A percentile compares a stretch with the other conserved stretches of the same genome.
phyloP scores from a whole-genome alignment of 1,284 basidiomycete genomes.

The Fomitiporia mediterranea region DNA sequence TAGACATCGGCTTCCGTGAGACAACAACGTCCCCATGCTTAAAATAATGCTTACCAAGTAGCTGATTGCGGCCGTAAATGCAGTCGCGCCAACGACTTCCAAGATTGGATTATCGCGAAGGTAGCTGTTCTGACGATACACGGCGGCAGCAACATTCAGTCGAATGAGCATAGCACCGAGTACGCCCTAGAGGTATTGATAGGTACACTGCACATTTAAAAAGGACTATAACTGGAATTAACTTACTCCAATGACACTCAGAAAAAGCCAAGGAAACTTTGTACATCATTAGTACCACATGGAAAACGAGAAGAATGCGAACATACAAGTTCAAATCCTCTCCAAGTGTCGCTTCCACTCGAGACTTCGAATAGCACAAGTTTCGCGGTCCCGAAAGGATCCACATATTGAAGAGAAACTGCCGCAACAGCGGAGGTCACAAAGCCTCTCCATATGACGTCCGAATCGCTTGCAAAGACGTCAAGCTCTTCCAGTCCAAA shows the following conservation, averaged over 20 bases:
- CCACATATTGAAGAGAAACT: constrained; percentile 64
- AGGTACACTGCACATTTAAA: not conserved
- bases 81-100: constrained; percentile 58
- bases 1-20: constrained; percentile 36
- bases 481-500: constrained; percentile 73
- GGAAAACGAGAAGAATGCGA: constrained; percentile 6
- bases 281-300: not conserved
- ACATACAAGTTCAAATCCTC: constrained; percentile 63
- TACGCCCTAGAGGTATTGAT: constrained; percentile 41
- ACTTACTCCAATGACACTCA: constrained; percentile 57
- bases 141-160: constrained; percentile 58
- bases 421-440: constrained; percentile 71
- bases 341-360: constrained; percentile 55
- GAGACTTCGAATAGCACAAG: constrained; percentile 72
- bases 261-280: constrained; percentile 61
- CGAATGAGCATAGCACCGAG: constrained; percentile 61
- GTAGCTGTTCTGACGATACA: constrained; percentile 53
- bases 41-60: constrained; percentile 52
- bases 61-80: constrained; percentile 62
- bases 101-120: constrained; percentile 58
- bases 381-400: constrained; percentile 70
- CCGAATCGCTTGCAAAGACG: constrained; percentile 61
- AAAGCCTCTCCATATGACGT: constrained; percentile 74
- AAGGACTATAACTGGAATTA: not conserved
- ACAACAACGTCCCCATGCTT: constrained; percentile 15